A percentile compares a stretch with the other conserved stretches of the same genome.
Evolutionary conservation across 2,329 filamentous ascomycete genomes (phyloP).

Genomic region (Onygenales sp.): DNA sequence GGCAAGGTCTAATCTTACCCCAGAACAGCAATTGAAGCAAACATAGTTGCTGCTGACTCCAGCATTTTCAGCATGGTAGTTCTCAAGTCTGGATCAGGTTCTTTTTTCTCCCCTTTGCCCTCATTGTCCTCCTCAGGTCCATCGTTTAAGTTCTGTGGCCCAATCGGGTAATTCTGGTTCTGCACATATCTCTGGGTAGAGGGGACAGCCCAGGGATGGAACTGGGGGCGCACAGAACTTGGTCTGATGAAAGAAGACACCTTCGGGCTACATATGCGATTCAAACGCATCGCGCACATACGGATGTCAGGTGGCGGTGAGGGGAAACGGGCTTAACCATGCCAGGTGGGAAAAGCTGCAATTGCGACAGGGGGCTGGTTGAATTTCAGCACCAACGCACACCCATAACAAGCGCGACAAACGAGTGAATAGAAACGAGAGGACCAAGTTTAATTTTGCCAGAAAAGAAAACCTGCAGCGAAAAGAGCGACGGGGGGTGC

Average conservation of each 20-base stretch:
- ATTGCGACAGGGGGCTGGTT: too few relatives aligned
- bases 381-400: too few relatives aligned
- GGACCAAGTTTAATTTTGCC: not conserved
- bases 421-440: too few relatives aligned
- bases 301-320: too few relatives aligned
- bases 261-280: conserved; percentile 2
- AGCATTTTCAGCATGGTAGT: conserved; percentile 52
- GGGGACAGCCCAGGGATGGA: conserved; percentile 2
- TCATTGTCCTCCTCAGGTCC: conserved; percentile 21
- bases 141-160: conserved; percentile 14
- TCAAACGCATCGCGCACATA: conserved; percentile 6
- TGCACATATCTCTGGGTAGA: conserved; percentile 8
- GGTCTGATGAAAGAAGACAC: conserved; percentile 2
- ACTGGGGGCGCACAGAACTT: conserved; percentile 3
- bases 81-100: conserved; percentile 24
- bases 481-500: not conserved
- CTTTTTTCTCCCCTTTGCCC: conserved; percentile 13
- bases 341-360: too few relatives aligned
- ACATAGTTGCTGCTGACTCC: conserved; percentile 64
- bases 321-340: too few relatives aligned
- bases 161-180: conserved; percentile 10
- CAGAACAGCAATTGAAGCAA: conserved; percentile 64
- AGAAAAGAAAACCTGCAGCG: not conserved
- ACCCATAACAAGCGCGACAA: too few relatives aligned
- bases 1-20: conserved; percentile 34